Evolutionary conservation across 148 eudicot species (phyloP).

Genomic region (Pouteria glomerata): DNA sequence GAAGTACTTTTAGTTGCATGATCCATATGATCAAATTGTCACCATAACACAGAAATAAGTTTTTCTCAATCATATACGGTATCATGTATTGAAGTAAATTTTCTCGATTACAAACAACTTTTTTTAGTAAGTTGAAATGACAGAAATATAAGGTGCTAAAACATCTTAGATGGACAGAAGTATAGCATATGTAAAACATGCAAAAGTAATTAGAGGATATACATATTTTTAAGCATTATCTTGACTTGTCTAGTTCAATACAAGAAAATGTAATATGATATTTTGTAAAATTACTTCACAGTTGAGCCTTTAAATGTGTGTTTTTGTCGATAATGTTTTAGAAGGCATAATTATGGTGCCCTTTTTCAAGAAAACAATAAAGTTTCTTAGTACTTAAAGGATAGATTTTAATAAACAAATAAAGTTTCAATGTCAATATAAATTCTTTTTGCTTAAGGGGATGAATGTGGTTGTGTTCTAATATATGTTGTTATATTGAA

Average conservation of each 20-base stretch:
- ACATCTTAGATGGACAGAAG: neutral
- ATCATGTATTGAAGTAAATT: too few relatives aligned
- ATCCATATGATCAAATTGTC: neutral
- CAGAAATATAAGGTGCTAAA: neutral
- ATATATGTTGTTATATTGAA: neutral
- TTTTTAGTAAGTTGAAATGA: neutral
- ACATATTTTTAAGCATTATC: neutral
- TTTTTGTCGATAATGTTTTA: too few relatives aligned
- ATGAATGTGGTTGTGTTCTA: conserved; percentile 3
- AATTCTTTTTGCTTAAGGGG: too few relatives aligned
- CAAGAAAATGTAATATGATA: neutral
- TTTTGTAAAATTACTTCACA: too few relatives aligned
- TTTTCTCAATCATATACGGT: too few relatives aligned
- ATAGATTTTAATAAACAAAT: neutral
- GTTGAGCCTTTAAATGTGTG: too few relatives aligned
- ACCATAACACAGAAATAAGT: neutral
- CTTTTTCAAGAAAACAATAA: neutral
- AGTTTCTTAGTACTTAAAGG: neutral
- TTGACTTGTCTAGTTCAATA: neutral
- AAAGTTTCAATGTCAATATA: too few relatives aligned
- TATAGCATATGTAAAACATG: too few relatives aligned
- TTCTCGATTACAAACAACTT: too few relatives aligned
- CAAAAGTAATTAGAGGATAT: too few relatives aligned
- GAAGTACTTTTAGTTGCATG: neutral
- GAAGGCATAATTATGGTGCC: neutral